These are phyloP conservation scores for Diaporthe vexans DNA, from an alignment of 2,329 filamentous ascomycete genomes.

Conservation along the genomic window DNA sequence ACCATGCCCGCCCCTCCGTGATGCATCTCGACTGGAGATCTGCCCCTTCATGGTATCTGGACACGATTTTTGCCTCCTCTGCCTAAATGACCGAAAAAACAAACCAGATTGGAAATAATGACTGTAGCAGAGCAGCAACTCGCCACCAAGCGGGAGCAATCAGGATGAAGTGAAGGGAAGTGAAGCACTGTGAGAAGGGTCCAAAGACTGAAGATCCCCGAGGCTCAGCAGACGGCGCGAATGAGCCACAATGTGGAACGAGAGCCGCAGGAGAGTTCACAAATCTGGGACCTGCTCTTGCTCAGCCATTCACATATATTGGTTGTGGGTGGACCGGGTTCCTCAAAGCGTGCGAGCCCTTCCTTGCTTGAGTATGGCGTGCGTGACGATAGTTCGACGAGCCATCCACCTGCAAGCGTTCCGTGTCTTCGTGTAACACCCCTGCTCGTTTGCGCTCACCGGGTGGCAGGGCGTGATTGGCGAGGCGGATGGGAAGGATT, in stretches of 20 bases:
- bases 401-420: constrained; percentile 13
- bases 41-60: neutral
- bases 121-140: neutral
- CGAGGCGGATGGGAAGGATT: constrained; percentile 24
- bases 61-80: neutral
- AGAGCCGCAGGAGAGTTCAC: neutral
- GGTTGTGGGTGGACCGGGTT: constrained; percentile 12
- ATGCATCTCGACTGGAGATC: constrained; percentile 18
- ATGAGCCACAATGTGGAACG: constrained; percentile 32
- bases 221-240: constrained; percentile 30
- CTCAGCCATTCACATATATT: constrained; percentile 25
- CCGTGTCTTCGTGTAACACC: constrained; percentile 4
- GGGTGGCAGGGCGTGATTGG: constrained; percentile 25
- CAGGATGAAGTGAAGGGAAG: neutral
- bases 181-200: neutral
- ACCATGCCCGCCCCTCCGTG: constrained; percentile 7
- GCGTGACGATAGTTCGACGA: constrained; percentile 20
- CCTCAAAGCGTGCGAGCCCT: neutral
- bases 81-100: neutral
- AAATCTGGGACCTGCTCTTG: constrained; percentile 8
- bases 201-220: constrained; percentile 5
- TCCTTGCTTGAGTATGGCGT: constrained; percentile 19
- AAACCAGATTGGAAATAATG: neutral
- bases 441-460: constrained; percentile 2
- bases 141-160: constrained; percentile 2